Evolutionary conservation across 1,139 yeast species (phyloP).

Genomic region (Candida smagusa): DNA sequence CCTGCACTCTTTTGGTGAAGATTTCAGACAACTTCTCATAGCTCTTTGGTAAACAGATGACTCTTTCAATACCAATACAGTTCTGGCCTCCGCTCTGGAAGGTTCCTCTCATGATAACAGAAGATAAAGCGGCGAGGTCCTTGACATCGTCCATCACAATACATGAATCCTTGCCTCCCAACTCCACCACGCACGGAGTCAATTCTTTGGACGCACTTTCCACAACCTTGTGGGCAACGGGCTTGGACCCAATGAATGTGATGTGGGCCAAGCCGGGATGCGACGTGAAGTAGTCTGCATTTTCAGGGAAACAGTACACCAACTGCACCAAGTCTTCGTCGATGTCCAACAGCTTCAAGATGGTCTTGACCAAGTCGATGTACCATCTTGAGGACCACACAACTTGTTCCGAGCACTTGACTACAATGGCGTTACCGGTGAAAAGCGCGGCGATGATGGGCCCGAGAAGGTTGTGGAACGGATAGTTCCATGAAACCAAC

Average conservation of each 20-base stretch:
- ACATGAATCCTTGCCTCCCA: conserved; percentile 94
- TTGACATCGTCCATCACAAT: conserved; percentile 74
- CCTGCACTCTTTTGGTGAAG: conserved; percentile 54
- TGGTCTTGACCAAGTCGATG: conserved; percentile 62
- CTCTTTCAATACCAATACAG: conserved; percentile 95
- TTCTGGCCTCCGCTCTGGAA: conserved; percentile 97
- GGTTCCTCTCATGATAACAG: conserved; percentile 87
- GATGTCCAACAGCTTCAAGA: conserved; percentile 68
- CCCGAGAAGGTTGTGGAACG: conserved; percentile 88
- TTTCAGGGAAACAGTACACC: conserved; percentile 74
- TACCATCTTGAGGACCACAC: conserved; percentile 91
- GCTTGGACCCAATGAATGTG: conserved; percentile 93
- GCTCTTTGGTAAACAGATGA: conserved; percentile 66
- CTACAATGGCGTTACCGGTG: conserved; percentile 86
- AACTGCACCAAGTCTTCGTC: conserved; percentile 83
- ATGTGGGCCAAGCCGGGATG: conserved; percentile 82
- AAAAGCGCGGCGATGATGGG: conserved; percentile 86
- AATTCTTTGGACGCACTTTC: conserved; percentile 76
- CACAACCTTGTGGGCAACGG: conserved; percentile 86
- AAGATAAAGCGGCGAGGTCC: conserved; percentile 59
- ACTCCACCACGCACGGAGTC: conserved; percentile 91
- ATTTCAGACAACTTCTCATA: conserved; percentile 61
- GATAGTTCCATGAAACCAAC: conserved; percentile 94
- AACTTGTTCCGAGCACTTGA: conserved; percentile 93
- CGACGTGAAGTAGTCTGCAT: conserved; percentile 79